A percentile compares a stretch with the other conserved stretches of the same genome.
phyloP scores from a whole-genome alignment of 768 basidiomycete species.

The Royoungia palumana region DNA sequence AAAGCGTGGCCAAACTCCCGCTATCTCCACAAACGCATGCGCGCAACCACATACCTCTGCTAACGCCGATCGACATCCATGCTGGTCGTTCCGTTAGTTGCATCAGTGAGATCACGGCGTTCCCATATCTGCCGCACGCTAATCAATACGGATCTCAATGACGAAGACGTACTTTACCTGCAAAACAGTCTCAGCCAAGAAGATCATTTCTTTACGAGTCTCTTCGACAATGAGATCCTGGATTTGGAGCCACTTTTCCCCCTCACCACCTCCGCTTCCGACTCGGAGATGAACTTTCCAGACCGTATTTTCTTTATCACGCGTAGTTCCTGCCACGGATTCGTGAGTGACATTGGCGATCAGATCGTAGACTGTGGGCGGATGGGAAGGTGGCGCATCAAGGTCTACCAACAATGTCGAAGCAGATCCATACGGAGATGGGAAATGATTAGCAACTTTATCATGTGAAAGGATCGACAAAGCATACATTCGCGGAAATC shows the following conservation, averaged over 20 bases:
- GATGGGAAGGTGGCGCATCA: slow-evolving; percentile 58
- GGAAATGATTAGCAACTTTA: slow-evolving; percentile 17
- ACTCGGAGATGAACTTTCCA: slow-evolving; percentile 90
- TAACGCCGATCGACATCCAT: slow-evolving; percentile 35
- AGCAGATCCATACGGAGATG: slow-evolving; percentile 26
- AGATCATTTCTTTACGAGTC: slow-evolving; percentile 96
- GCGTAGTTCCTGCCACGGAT: slow-evolving; percentile 92
- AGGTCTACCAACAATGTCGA: slow-evolving; percentile 54
- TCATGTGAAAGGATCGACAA: slow-evolving; percentile 19
- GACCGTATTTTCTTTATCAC: slow-evolving; percentile 85
- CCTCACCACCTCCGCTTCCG: slow-evolving; percentile 70
- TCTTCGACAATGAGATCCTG: slow-evolving; percentile 97
- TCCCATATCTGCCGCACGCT: slow-evolving; percentile 56
- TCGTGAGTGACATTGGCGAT: slow-evolving; percentile 95
- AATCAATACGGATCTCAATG: slow-evolving; percentile 10
- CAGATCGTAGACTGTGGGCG: slow-evolving; percentile 82
- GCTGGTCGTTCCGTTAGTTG: slow-evolving; percentile 15
- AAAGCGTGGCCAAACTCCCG: slow-evolving; percentile 23
- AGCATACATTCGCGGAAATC: slow-evolving; percentile 89
- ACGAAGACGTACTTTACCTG: slow-evolving; percentile 54
- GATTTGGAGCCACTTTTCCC: slow-evolving; percentile 93
- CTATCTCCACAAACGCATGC: slow-evolving; percentile 26
- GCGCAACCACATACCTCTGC: not conserved
- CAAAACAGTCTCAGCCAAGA: slow-evolving; percentile 92
- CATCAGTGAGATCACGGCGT: slow-evolving; percentile 36